Conservation (phyloP, 2,329 filamentous ascomycete species). For the Cercospora nicotianae region DNA sequence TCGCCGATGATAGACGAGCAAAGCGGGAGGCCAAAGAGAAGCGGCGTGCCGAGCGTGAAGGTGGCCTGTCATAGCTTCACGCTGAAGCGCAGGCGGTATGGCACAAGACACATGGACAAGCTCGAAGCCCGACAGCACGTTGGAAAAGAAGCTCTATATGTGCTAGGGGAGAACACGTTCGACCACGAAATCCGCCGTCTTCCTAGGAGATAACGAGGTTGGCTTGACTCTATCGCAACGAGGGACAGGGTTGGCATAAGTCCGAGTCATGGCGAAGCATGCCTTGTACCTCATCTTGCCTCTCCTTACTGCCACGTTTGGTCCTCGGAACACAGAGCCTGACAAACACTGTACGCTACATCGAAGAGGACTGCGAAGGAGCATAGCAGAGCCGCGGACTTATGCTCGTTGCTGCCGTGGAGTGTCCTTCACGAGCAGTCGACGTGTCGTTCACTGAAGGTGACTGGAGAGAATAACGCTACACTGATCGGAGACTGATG, state of each 20-base stretch:
- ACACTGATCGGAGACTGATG: background rate
- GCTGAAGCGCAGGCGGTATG: background rate
- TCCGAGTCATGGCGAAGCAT: background rate
- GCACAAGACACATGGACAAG: background rate
- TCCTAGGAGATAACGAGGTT: background rate
- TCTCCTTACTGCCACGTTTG: background rate
- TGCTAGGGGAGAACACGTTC: background rate
- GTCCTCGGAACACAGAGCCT: background rate
- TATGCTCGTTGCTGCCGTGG: background rate
- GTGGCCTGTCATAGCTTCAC: background rate
- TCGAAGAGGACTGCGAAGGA: background rate
- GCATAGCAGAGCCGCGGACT: background rate
- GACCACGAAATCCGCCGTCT: background rate
- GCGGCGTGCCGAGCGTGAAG: slow-evolving; percentile 23
- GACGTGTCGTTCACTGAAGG: background rate
- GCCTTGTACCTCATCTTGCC: background rate
- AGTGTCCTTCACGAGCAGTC: background rate
- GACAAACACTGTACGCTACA: background rate
- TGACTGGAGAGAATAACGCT: background rate
- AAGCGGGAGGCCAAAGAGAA: slow-evolving; percentile 40
- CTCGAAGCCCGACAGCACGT: background rate
- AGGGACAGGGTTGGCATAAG: background rate
- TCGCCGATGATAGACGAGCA: slow-evolving; percentile 42
- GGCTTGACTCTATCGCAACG: background rate
- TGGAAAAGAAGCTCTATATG: background rate